Conservation (phyloP, 2,329 filamentous ascomycete genomes). For the Penicillium sp. region DNA sequence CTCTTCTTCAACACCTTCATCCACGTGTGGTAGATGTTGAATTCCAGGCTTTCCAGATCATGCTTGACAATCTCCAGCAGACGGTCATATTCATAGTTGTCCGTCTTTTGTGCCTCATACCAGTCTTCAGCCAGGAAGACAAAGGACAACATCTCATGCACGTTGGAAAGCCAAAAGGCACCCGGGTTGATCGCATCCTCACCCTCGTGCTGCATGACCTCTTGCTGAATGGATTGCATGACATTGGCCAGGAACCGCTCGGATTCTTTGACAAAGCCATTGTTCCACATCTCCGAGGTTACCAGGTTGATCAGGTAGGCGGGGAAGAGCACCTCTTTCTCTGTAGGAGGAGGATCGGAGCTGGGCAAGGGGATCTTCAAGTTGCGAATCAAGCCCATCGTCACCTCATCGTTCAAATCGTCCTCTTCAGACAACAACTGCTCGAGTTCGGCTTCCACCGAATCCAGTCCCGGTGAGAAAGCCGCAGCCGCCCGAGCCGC, state of each 20-base stretch:
- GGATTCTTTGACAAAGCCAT: constrained; percentile 98
- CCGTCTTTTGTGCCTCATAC: constrained; percentile 98
- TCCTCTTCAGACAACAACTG: constrained; percentile 91
- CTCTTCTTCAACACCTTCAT: constrained; percentile 99
- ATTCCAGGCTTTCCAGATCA: constrained; percentile 94
- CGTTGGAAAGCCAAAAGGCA: constrained; percentile 97
- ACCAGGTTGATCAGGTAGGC: constrained; percentile 98
- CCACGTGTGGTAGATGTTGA: constrained; percentile 99
- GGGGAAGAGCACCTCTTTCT: constrained; percentile 98
- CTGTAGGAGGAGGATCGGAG: constrained; percentile 80
- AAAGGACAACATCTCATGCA: constrained; percentile 99
- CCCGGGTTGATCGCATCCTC: constrained; percentile 96
- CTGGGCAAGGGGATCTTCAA: constrained; percentile 90
- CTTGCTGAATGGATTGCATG: constrained; percentile 99
- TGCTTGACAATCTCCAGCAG: constrained; percentile 98
- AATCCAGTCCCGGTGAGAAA: constrained; percentile 76
- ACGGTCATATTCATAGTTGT: constrained; percentile 98
- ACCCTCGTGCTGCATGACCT: constrained; percentile 97
- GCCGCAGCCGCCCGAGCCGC: constrained; percentile 65
- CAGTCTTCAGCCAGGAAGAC: constrained; percentile 98
- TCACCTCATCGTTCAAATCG: constrained; percentile 92
- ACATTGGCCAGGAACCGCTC: constrained; percentile 98
- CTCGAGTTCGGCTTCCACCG: constrained; percentile 91
- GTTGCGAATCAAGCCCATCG: constrained; percentile 90
- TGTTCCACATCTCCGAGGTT: constrained; percentile 99